Conservation (phyloP, 2,329 filamentous ascomycete genomes). For the Fusarium caatingaense region DNA sequence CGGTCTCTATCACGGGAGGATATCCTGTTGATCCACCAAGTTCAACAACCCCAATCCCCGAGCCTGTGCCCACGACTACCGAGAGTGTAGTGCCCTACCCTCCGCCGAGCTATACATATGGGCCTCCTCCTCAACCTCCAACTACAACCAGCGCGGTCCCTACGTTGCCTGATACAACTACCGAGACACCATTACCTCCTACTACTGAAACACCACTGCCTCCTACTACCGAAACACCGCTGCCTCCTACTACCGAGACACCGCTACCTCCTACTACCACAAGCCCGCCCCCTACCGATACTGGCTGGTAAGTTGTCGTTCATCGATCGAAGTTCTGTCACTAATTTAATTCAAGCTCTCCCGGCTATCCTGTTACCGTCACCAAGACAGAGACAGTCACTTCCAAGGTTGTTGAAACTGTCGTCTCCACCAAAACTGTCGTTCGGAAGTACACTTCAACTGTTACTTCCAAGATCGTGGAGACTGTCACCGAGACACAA, state of each 20-base stretch:
- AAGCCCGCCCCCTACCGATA: constrained; percentile 4
- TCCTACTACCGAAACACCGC: not conserved
- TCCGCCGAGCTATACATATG: constrained; percentile 5
- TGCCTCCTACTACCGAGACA: not conserved
- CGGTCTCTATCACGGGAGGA: not conserved
- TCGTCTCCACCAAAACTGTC: not conserved
- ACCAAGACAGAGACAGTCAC: constrained; percentile 4
- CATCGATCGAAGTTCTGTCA: not conserved
- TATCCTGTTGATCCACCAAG: constrained; percentile 4
- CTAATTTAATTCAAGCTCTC: constrained; percentile 13
- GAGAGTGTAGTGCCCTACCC: not conserved
- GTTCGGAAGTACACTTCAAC: not conserved
- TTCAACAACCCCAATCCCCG: not conserved
- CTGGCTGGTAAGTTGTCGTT: constrained; percentile 13
- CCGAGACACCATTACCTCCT: not conserved
- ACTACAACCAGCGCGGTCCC: not conserved
- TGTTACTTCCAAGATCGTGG: not conserved
- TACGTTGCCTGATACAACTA: constrained; percentile 8
- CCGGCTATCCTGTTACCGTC: constrained; percentile 1
- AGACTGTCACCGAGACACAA: not conserved
- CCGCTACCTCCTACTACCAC: constrained; percentile 3
- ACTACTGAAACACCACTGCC: not conserved
- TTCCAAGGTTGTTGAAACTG: constrained; percentile 8
- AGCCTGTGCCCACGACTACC: not conserved
- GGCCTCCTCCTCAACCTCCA: not conserved